phyloP scores from a whole-genome alignment of 345 rosid genomes.

The Gossypioides kirkii region DNA sequence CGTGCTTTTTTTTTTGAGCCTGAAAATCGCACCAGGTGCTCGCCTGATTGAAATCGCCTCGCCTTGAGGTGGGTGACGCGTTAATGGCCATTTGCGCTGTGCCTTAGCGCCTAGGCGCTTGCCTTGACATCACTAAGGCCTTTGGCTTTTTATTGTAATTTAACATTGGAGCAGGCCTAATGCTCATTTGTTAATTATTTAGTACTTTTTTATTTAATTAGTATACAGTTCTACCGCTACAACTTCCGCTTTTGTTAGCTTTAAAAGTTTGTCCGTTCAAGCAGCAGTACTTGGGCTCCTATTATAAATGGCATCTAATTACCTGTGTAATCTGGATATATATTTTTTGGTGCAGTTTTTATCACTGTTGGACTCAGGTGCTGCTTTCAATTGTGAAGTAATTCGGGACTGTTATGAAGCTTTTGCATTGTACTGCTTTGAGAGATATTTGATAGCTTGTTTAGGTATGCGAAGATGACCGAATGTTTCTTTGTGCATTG shows the following conservation, averaged over 20 bases:
- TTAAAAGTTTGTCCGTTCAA: background rate
- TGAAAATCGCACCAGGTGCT: too few species aligned
- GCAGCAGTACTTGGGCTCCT: background rate
- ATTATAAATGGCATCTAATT: constrained; percentile 4
- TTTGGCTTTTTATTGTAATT: background rate
- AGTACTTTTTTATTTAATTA: background rate
- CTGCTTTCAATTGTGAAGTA: constrained; percentile 91
- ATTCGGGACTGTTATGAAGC: constrained; percentile 99
- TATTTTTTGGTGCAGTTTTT: constrained; percentile 56
- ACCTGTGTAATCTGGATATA: constrained; percentile 15
- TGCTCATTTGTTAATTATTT: background rate
- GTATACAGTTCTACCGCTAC: background rate
- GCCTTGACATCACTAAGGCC: background rate
- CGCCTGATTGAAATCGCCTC: too few species aligned
- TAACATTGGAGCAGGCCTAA: background rate
- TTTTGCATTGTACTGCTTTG: constrained; percentile 96
- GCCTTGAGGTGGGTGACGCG: too few species aligned
- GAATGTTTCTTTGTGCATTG: background rate
- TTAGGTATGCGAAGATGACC: constrained; percentile 51
- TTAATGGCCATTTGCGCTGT: too few species aligned
- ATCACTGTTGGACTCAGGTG: constrained; percentile 80
- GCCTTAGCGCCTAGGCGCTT: too few species aligned
- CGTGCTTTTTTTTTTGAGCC: too few species aligned
- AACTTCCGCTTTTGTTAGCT: constrained; percentile 2
- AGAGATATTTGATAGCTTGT: constrained; percentile 97